Percentiles rank a stretch among this genome's conserved stretches.
Conservation (phyloP, 176 grass and related monocot species). For the Neostapfia colusana region DNA sequence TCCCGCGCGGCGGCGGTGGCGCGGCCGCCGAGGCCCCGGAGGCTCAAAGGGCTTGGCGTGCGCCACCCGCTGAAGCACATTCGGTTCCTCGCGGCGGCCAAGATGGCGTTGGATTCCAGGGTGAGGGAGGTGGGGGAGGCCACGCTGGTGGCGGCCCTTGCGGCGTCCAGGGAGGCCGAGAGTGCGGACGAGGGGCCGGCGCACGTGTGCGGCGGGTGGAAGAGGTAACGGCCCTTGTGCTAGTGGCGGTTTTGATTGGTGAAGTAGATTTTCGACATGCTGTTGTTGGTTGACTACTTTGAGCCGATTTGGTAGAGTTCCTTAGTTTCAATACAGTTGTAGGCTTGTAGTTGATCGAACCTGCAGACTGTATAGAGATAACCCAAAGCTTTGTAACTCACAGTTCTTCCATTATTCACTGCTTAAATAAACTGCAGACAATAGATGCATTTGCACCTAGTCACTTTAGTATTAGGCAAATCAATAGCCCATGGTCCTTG, state of each 20-base stretch:
- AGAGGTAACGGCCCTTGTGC: slow-evolving; percentile 57
- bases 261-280: not conserved
- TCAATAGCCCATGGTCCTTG: not conserved
- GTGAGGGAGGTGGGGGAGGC: slow-evolving; percentile 37
- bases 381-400: not conserved
- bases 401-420: not conserved
- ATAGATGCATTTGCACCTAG: not conserved
- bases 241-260: slow-evolving; percentile 17
- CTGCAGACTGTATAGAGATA: not conserved
- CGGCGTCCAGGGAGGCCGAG: slow-evolving; percentile 8
- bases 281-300: not conserved
- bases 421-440: not conserved
- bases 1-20: slow-evolving; percentile 14
- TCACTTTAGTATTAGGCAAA: not conserved
- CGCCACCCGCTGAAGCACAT: slow-evolving; percentile 58
- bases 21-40: slow-evolving; percentile 37
- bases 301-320: not conserved
- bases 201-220: slow-evolving; percentile 55
- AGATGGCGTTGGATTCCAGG: slow-evolving; percentile 48
- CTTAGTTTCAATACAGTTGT: not conserved
- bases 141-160: slow-evolving; percentile 20
- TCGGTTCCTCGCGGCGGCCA: slow-evolving; percentile 41
- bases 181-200: slow-evolving; percentile 38
- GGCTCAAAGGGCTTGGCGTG: slow-evolving; percentile 38
- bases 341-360: not conserved